These are phyloP conservation scores for Allium cepa DNA, from an alignment of 106 monocot genomes.

Conservation along the genomic window DNA sequence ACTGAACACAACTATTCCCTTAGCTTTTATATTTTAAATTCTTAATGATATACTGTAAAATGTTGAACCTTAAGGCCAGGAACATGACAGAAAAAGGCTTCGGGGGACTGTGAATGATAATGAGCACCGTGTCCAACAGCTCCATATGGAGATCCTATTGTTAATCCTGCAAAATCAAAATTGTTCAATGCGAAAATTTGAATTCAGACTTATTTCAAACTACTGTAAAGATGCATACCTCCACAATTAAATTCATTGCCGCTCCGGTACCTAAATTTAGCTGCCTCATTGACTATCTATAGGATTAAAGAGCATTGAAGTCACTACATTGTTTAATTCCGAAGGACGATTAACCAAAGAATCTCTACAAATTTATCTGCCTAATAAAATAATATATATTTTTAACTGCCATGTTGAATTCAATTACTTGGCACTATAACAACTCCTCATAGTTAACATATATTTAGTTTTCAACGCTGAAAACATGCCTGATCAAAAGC, in stretches of 20 bases:
- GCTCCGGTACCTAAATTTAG: slow-evolving; percentile 98
- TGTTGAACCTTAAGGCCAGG: slow-evolving; percentile 86
- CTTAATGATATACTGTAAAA: not conserved
- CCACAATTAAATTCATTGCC: slow-evolving; percentile 96
- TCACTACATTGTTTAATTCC: too few species aligned
- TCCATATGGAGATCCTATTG: slow-evolving; percentile 94
- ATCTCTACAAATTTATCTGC: too few species aligned
- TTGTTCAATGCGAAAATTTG: not conserved
- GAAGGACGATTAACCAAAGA: too few species aligned
- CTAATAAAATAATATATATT: too few species aligned
- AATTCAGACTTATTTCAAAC: not conserved
- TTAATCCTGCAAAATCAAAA: slow-evolving; percentile 43
- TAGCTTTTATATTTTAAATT: too few species aligned
- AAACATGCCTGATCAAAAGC: slow-evolving; percentile 96
- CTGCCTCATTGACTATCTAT: slow-evolving; percentile 96
- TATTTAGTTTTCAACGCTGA: not conserved
- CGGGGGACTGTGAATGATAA: slow-evolving; percentile 98
- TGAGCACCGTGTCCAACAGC: slow-evolving; percentile 98
- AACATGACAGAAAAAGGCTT: slow-evolving; percentile 98
- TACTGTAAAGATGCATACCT: slow-evolving; percentile 31
- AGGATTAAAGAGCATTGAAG: not conserved
- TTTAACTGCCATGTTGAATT: too few species aligned
- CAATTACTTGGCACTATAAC: too few species aligned
- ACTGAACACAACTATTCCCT: too few species aligned
- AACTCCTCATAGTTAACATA: too few species aligned